Conservation (phyloP, 768 basidiomycete species). For the Mycena haematopus region DNA sequence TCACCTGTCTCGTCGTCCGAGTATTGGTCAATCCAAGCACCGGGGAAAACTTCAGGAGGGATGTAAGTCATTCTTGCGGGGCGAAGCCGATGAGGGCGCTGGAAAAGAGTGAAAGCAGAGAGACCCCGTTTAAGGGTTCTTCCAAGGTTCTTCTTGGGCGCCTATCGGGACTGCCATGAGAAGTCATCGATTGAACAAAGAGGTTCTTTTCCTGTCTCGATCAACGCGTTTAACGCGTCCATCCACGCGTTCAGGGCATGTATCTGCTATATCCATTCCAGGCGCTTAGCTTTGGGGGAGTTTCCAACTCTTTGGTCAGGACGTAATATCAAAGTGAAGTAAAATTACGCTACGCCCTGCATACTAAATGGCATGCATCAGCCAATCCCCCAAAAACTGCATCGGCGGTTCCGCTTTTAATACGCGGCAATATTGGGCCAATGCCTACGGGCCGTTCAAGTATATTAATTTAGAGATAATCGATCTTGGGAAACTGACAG, state of each 20-base stretch:
- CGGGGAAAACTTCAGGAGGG: conserved; percentile 18
- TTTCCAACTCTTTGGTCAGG: background rate
- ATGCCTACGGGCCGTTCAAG: no score
- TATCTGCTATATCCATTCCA: background rate
- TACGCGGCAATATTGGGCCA: no score
- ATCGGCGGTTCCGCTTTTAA: no score
- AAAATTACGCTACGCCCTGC: no score
- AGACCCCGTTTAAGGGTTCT: background rate
- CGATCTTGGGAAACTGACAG: no score
- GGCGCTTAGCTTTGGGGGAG: conserved; percentile 13
- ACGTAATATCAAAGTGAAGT: background rate
- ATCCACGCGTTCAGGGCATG: conserved; percentile 7
- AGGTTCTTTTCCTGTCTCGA: background rate
- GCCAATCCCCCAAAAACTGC: no score
- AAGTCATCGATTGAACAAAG: conserved; percentile 1
- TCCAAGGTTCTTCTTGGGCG: no score
- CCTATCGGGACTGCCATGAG: conserved; percentile 6
- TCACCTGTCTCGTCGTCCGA: conserved; percentile 1
- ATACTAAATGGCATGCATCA: no score
- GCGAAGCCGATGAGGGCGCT: background rate
- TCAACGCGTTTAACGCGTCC: conserved; percentile 6
- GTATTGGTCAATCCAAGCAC: conserved; percentile 15
- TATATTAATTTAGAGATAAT: no score
- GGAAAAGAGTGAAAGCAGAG: background rate
- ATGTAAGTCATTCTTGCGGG: conserved; percentile 14